phyloP scores from a whole-genome alignment of 2,329 filamentous ascomycete species.

The Calonectria pauciramosa region DNA sequence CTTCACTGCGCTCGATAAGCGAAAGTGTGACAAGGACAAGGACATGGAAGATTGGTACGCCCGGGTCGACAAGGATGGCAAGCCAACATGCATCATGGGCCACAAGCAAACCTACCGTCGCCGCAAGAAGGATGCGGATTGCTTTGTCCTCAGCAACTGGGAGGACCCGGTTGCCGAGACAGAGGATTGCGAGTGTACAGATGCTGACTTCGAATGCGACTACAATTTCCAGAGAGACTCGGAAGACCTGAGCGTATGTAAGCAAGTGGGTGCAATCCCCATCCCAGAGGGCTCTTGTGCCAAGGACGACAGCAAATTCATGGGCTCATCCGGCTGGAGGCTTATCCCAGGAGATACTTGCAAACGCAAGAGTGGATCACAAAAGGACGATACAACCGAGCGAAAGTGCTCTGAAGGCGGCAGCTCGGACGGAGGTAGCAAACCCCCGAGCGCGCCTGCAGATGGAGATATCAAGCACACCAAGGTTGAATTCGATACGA shows the following conservation, averaged over 20 bases:
- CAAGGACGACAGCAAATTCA: conserved; percentile 77
- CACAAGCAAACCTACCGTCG: conserved; percentile 90
- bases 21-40: conserved; percentile 76
- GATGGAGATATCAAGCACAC: conserved; percentile 76
- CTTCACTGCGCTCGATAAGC: conserved; percentile 85
- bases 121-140: conserved; percentile 88
- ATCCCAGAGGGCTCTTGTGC: conserved; percentile 82
- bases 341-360: conserved; percentile 89
- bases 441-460: conserved; percentile 64
- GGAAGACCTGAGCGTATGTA: conserved; percentile 77
- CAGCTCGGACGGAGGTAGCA: conserved; percentile 44
- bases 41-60: conserved; percentile 94
- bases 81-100: conserved; percentile 94
- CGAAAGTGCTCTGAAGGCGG: conserved; percentile 79
- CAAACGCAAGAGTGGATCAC: conserved; percentile 69
- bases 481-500: conserved; percentile 73
- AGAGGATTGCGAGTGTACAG: conserved; percentile 84
- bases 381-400: conserved; percentile 81
- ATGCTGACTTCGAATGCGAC: conserved; percentile 94
- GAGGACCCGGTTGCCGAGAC: conserved; percentile 79
- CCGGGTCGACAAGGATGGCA: conserved; percentile 81
- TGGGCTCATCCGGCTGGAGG: conserved; percentile 90
- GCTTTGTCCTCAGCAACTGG: conserved; percentile 90
- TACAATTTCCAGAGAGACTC: conserved; percentile 84
- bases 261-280: conserved; percentile 71